Conservation (phyloP, 1,139 yeast genomes). For the Pneumocystis murina region DNA sequence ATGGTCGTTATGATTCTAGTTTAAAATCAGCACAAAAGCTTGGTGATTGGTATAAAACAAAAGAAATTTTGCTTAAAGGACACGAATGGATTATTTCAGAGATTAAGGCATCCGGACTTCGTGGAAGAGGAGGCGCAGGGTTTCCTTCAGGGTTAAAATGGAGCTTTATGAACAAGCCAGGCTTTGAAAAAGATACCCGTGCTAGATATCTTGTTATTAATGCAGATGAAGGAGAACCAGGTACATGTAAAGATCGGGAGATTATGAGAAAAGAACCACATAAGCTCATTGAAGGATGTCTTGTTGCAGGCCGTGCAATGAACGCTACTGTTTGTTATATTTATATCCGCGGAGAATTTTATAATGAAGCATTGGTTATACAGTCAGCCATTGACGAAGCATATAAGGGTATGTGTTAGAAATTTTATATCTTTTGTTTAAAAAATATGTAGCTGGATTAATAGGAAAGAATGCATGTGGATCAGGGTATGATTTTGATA, state of each 20-base stretch:
- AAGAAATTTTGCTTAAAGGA: slow-evolving; percentile 67
- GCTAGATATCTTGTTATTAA: slow-evolving; percentile 77
- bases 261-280: slow-evolving; percentile 82
- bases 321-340: slow-evolving; percentile 85
- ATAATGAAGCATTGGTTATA: slow-evolving; percentile 55
- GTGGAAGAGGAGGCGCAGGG: slow-evolving; percentile 91
- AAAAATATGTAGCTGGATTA: slow-evolving; percentile 33
- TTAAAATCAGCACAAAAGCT: slow-evolving; percentile 56
- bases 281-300: slow-evolving; percentile 75
- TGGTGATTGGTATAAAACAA: slow-evolving; percentile 88
- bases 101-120: slow-evolving; percentile 65
- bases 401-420: slow-evolving; percentile 32
- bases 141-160: slow-evolving; percentile 82
- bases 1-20: slow-evolving; percentile 60
- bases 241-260: slow-evolving; percentile 83
- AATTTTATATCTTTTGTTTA: neutral
- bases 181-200: slow-evolving; percentile 77
- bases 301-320: slow-evolving; percentile 79
- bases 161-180: slow-evolving; percentile 91
- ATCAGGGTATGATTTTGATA: slow-evolving; percentile 68
- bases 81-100: slow-evolving; percentile 52
- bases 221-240: slow-evolving; percentile 91
- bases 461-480: slow-evolving; percentile 78
- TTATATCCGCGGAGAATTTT: slow-evolving; percentile 78
- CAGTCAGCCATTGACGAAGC: slow-evolving; percentile 79